Percentiles rank a stretch among this genome's conserved stretches.
Evolutionary conservation across 2,329 filamentous ascomycete species (phyloP).

Genomic region (Xylariaceae sp.): DNA sequence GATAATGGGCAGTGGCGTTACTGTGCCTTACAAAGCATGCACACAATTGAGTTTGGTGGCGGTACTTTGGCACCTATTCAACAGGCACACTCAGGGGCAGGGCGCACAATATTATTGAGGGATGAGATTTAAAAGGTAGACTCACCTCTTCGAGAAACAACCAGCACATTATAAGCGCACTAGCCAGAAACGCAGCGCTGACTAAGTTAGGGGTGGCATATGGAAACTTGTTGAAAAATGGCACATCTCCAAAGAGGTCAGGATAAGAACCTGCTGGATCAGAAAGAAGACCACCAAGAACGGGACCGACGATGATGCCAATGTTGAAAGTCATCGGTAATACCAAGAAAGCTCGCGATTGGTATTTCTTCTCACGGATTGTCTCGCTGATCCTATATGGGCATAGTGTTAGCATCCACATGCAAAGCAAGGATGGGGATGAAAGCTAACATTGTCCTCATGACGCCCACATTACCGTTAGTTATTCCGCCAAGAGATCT

Average conservation of each 20-base stretch:
- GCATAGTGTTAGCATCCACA: background rate
- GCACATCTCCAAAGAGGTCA: slow-evolving; percentile 41
- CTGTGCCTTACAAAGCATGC: no score
- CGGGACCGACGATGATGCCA: slow-evolving; percentile 56
- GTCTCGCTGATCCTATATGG: slow-evolving; percentile 42
- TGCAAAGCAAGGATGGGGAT: background rate
- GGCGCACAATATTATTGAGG: no score
- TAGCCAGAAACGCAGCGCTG: slow-evolving; percentile 45
- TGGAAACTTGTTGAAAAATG: slow-evolving; percentile 46
- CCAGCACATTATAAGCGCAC: slow-evolving; percentile 43
- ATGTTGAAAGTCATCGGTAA: slow-evolving; percentile 69
- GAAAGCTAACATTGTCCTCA: slow-evolving; percentile 60
- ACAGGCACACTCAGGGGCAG: no score
- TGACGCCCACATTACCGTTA: slow-evolving; percentile 71
- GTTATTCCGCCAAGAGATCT: slow-evolving; percentile 61
- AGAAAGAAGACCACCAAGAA: slow-evolving; percentile 45
- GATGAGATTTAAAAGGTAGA: background rate
- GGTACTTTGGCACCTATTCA: no score
- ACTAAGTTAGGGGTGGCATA: slow-evolving; percentile 54
- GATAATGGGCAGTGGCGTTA: no score
- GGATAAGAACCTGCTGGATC: slow-evolving; percentile 43
- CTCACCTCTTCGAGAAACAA: slow-evolving; percentile 49
- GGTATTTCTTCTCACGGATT: slow-evolving; percentile 42
- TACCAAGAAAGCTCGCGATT: slow-evolving; percentile 41
- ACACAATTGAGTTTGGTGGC: no score